These are phyloP conservation scores for Thermothielavioides terrestris DNA, from an alignment of 495 filamentous ascomycete species.

Conservation along the genomic window DNA sequence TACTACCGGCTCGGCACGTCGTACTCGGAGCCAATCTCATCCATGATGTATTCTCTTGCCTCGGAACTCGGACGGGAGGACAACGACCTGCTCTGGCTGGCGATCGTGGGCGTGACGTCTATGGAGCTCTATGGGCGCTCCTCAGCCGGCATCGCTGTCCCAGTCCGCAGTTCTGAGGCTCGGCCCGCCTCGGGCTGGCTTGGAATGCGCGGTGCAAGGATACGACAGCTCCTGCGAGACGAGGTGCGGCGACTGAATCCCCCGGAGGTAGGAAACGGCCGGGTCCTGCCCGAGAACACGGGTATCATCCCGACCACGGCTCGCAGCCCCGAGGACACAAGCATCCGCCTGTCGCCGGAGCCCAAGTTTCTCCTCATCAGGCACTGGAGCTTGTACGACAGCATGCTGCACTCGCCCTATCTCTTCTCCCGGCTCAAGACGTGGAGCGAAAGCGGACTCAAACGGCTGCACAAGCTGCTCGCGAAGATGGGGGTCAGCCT, in stretches of 20 bases:
- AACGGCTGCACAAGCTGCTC: slow-evolving; percentile 87
- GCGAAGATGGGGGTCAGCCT: slow-evolving; percentile 97
- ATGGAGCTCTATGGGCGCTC: slow-evolving; percentile 86
- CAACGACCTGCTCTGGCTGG: slow-evolving; percentile 89
- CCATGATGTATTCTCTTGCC: slow-evolving; percentile 85
- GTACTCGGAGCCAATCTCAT: slow-evolving; percentile 90
- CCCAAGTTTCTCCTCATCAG: slow-evolving; percentile 88
- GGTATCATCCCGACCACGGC: slow-evolving; percentile 84
- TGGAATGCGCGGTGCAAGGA: slow-evolving; percentile 70
- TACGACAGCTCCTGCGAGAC: slow-evolving; percentile 77
- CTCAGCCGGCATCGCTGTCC: slow-evolving; percentile 69
- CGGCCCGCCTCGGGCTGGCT: slow-evolving; percentile 61
- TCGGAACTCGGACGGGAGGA: slow-evolving; percentile 94
- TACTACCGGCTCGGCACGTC: slow-evolving; percentile 85
- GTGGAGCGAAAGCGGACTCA: slow-evolving; percentile 83
- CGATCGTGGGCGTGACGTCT: slow-evolving; percentile 85
- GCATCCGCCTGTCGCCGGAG: slow-evolving; percentile 88
- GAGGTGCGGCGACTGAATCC: slow-evolving; percentile 94
- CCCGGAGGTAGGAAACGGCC: slow-evolving; percentile 50
- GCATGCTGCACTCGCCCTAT: slow-evolving; percentile 96
- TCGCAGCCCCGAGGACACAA: slow-evolving; percentile 77
- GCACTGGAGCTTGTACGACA: slow-evolving; percentile 96
- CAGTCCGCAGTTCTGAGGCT: slow-evolving; percentile 46
- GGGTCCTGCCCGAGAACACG: slow-evolving; percentile 47
- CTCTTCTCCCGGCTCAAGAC: slow-evolving; percentile 87